Evolutionary conservation across 164 flowering plant genomes (phyloP).

Genomic region (Vitis rupestris): DNA sequence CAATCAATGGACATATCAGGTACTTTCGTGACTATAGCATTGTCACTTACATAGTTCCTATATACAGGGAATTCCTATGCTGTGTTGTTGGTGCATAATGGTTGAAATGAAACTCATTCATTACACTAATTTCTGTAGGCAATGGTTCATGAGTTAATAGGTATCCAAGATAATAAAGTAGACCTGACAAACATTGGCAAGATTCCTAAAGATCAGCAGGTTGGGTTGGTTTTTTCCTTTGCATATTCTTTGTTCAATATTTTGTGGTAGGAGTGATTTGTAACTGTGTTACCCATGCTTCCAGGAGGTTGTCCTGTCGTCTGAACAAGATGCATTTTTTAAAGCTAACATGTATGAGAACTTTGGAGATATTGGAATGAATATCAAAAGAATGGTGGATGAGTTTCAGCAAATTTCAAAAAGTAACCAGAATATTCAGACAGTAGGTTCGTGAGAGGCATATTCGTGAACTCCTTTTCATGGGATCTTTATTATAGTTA

Average conservation of each 20-base stretch:
- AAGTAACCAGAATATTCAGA: constrained; percentile 94
- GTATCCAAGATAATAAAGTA: constrained; percentile 89
- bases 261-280: background rate
- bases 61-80: too few relatives aligned
- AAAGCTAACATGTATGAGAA: constrained; percentile 94
- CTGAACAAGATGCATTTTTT: constrained; percentile 92
- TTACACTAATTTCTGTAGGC: constrained; percentile 50
- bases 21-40: constrained; percentile 19
- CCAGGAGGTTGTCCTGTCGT: constrained; percentile 92
- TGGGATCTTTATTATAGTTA: background rate
- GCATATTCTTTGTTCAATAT: background rate
- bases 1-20: constrained; percentile 99
- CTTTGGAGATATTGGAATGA: constrained; percentile 98
- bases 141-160: constrained; percentile 95
- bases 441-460: constrained; percentile 60
- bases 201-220: constrained; percentile 84
- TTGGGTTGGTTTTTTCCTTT: constrained; percentile 19
- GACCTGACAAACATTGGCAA: constrained; percentile 66
- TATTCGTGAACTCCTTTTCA: background rate
- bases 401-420: constrained; percentile 91
- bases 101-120: constrained; percentile 1
- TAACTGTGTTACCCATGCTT: constrained; percentile 14
- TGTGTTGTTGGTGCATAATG: too few relatives aligned
- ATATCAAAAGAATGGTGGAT: constrained; percentile 93
- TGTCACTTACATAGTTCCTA: background rate